A percentile compares a stretch with the other conserved stretches of the same genome.
Evolutionary conservation across 768 basidiomycete genomes (phyloP).

Genomic region (Rhizopogon rudus): DNA sequence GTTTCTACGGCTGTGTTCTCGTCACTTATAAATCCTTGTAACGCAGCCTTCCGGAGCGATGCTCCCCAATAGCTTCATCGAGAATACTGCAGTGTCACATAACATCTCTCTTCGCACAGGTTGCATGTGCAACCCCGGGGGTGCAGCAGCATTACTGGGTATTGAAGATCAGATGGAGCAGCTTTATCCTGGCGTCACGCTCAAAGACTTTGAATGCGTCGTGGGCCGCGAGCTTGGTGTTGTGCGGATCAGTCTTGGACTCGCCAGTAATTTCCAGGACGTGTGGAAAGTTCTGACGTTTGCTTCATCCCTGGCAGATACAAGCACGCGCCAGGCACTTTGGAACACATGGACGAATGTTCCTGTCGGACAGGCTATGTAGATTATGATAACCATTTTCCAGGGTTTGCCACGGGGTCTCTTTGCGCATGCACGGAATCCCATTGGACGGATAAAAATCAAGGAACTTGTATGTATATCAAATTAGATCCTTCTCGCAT

Average conservation of each 20-base stretch:
- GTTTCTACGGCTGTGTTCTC: not conserved
- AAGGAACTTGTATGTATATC: not conserved
- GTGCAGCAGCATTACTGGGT: constrained; percentile 66
- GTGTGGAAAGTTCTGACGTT: constrained; percentile 55
- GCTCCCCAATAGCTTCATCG: constrained; percentile 70
- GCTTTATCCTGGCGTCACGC: constrained; percentile 54
- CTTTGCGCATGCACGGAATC: too few species aligned
- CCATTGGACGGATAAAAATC: not conserved
- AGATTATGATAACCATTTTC: not conserved
- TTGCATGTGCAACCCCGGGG: constrained; percentile 88
- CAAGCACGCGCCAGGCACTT: constrained; percentile 29
- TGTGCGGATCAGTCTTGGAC: constrained; percentile 71
- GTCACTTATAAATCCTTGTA: not conserved
- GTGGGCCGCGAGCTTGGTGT: constrained; percentile 71
- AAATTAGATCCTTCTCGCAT: not conserved
- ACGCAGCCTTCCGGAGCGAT: constrained; percentile 58
- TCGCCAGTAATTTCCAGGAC: constrained; percentile 76
- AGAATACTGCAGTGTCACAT: constrained; percentile 57
- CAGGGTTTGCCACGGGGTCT: not conserved
- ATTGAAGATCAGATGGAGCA: constrained; percentile 60
- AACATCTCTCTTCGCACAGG: constrained; percentile 77
- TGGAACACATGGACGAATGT: constrained; percentile 37
- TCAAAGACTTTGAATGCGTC: constrained; percentile 53
- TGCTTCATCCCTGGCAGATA: constrained; percentile 39
- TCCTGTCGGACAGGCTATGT: constrained; percentile 31